Conservation (phyloP, 371 early-diverging fungal species). For the Mucor mucedo region DNA sequence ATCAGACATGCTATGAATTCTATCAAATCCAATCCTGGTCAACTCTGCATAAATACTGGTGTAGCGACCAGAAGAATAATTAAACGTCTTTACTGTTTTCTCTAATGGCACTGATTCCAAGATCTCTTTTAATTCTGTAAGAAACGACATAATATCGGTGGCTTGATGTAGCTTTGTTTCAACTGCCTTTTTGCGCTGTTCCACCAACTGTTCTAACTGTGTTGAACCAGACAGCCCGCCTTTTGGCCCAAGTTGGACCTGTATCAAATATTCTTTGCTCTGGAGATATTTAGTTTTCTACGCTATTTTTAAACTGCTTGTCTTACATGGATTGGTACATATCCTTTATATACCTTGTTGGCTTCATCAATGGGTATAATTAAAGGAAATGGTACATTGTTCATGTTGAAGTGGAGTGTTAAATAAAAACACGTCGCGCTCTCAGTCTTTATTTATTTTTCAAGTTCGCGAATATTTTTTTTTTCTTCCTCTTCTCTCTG, state of each 20-base stretch:
- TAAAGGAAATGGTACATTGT: constrained; percentile 39
- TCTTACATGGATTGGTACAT: constrained; percentile 41
- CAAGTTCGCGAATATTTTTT: constrained; percentile 13
- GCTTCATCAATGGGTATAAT: constrained; percentile 41
- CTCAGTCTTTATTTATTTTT: background rate
- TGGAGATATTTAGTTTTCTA: background rate
- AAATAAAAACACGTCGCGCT: constrained; percentile 1
- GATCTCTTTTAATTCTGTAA: constrained; percentile 44
- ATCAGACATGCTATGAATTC: constrained; percentile 26
- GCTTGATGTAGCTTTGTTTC: constrained; percentile 18
- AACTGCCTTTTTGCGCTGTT: background rate
- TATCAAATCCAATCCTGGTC: constrained; percentile 28
- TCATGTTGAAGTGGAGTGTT: constrained; percentile 2
- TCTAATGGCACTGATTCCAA: constrained; percentile 10
- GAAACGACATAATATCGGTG: constrained; percentile 32
- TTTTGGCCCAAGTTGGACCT: constrained; percentile 11
- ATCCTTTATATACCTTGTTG: constrained; percentile 41
- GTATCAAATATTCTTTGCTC: constrained; percentile 12
- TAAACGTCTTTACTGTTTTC: constrained; percentile 1
- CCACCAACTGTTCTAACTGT: background rate
- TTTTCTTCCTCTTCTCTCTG: constrained; percentile 8
- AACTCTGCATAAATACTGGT: constrained; percentile 27
- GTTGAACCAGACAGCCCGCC: constrained; percentile 10
- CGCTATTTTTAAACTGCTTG: background rate
- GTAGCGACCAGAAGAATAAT: constrained; percentile 18